These are phyloP conservation scores for Hyphopichia buzzinii DNA, from an alignment of 1,139 yeast species.

Conservation along the genomic window DNA sequence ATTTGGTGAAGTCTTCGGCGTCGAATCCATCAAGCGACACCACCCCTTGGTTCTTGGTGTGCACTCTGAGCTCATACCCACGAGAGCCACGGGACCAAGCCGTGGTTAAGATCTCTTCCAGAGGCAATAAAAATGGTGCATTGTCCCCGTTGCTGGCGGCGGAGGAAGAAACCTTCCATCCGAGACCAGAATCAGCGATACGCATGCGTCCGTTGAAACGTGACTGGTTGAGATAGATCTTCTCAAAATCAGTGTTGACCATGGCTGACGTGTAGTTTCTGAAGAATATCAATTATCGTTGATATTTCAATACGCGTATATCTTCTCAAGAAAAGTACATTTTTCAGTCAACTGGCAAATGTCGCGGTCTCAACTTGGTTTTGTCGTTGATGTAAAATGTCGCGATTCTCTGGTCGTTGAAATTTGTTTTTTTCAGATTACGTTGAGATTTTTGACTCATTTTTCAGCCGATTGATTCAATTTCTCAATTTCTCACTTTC, in stretches of 20 bases:
- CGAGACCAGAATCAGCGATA: constrained; percentile 91
- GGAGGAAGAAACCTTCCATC: constrained; percentile 76
- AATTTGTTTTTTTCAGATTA: too few relatives aligned
- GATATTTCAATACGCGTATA: too few relatives aligned
- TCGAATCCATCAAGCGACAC: constrained; percentile 91
- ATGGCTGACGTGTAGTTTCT: too few relatives aligned
- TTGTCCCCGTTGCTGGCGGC: constrained; percentile 33
- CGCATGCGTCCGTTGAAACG: constrained; percentile 85
- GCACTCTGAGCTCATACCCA: constrained; percentile 85
- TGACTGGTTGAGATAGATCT: constrained; percentile 85
- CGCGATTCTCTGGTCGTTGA: too few relatives aligned
- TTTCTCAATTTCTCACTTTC: neutral
- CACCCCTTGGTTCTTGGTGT: constrained; percentile 85
- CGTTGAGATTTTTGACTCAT: neutral
- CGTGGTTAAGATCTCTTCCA: constrained; percentile 76
- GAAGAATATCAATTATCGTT: too few relatives aligned
- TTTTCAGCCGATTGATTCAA: neutral
- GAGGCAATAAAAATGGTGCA: constrained; percentile 81
- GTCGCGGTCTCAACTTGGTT: too few relatives aligned
- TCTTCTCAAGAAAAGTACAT: too few relatives aligned
- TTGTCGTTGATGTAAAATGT: too few relatives aligned
- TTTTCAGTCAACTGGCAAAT: too few relatives aligned
- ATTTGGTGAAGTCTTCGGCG: constrained; percentile 69
- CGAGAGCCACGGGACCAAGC: constrained; percentile 93
- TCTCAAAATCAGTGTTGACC: constrained; percentile 70